Evolutionary conservation across 495 filamentous ascomycete species (phyloP).

Genomic region (Penicillium dipodomyicola): DNA sequence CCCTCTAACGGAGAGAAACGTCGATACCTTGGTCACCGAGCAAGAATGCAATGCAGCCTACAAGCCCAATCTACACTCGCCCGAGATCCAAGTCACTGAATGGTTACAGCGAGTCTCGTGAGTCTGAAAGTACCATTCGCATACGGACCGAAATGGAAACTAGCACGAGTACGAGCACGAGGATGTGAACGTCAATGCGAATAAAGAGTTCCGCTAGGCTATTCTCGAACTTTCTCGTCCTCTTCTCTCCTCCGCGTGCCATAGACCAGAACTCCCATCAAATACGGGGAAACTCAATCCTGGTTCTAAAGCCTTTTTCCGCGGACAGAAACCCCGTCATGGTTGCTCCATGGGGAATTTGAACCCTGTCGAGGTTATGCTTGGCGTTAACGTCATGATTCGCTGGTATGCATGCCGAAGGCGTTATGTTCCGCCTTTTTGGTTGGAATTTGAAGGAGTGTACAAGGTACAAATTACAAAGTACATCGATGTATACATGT

Average conservation of each 20-base stretch:
- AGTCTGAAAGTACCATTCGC: conserved; percentile 5
- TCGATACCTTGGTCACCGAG: conserved; percentile 44
- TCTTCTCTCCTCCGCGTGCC: too few relatives aligned
- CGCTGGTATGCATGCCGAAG: conserved; percentile 18
- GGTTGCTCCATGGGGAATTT: not conserved
- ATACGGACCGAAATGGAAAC: not conserved
- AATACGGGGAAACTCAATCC: conserved; percentile 7
- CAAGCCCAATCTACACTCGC: conserved; percentile 51
- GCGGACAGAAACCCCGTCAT: not conserved
- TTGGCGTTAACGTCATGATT: conserved; percentile 31
- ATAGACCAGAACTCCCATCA: too few relatives aligned
- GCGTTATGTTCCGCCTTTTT: not conserved
- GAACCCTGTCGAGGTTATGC: conserved; percentile 9
- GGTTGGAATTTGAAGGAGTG: not conserved
- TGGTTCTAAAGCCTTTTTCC: not conserved
- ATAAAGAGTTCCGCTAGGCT: conserved; percentile 19
- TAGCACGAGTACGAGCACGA: not conserved
- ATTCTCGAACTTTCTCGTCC: conserved; percentile 23
- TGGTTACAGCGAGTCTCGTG: conserved; percentile 63
- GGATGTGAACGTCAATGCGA: not conserved
- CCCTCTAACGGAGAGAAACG: conserved; percentile 45
- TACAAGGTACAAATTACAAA: not conserved
- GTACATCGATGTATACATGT: not conserved
- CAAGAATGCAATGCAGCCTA: conserved; percentile 54
- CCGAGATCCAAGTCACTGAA: conserved; percentile 65